A percentile compares a stretch with the other conserved stretches of the same genome.
These are phyloP conservation scores for Pelargonium fulgidum DNA, from an alignment of 441 rosid species.

Conservation along the genomic window DNA sequence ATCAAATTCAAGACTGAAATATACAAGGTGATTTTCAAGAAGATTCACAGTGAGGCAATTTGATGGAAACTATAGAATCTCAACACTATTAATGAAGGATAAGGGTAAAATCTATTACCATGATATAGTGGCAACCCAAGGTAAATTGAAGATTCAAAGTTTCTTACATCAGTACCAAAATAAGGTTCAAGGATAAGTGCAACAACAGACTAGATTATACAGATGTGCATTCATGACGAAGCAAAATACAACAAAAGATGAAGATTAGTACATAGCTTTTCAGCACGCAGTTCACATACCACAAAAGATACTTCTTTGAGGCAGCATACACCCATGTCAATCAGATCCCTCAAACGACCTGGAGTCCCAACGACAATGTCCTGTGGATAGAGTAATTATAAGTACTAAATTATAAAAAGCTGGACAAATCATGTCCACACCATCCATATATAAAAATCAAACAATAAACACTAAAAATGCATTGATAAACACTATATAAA, in stretches of 20 bases:
- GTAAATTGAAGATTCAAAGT: background rate
- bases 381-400: constrained; percentile 20
- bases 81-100: background rate
- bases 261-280: constrained; percentile 1
- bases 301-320: constrained; percentile 73
- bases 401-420: background rate
- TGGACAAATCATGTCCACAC: background rate
- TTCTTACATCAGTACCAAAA: background rate
- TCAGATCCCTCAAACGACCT: constrained; percentile 84
- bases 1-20: background rate
- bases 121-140: background rate
- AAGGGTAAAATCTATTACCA: background rate
- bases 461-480: background rate
- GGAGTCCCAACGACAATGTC: constrained; percentile 90
- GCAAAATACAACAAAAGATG: background rate
- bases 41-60: background rate
- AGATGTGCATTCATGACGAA: background rate
- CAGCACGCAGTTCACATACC: constrained; percentile 49
- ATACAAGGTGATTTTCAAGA: background rate
- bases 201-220: background rate
- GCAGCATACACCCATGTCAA: constrained; percentile 61
- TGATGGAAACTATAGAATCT: background rate
- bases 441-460: background rate
- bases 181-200: background rate
- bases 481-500: background rate